These are phyloP conservation scores for Triticum timopheevii DNA, from an alignment of 176 grass and related monocot genomes.

Conservation along the genomic window DNA sequence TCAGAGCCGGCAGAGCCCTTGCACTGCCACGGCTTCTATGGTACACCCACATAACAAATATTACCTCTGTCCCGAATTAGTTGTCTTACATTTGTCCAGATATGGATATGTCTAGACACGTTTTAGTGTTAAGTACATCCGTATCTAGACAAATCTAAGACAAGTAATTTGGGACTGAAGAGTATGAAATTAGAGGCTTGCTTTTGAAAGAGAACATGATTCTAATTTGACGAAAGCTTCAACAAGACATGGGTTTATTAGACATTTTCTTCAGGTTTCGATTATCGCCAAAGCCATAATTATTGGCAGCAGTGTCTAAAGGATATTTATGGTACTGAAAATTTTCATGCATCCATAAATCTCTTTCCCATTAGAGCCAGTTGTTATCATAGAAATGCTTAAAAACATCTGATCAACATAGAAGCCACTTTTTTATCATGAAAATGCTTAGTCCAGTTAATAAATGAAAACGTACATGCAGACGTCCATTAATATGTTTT, in stretches of 20 bases:
- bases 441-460: not conserved
- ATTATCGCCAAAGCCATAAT: not conserved
- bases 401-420: not conserved
- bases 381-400: too few species aligned
- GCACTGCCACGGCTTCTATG: not conserved
- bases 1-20: not conserved
- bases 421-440: not conserved
- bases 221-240: not conserved
- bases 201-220: conserved; percentile 14
- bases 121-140: too few species aligned
- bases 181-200: not conserved
- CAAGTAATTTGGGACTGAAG: too few species aligned
- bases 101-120: too few species aligned
- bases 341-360: not conserved
- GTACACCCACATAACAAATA: not conserved
- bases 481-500: conserved; percentile 12
- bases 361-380: not conserved
- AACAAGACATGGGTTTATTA: not conserved
- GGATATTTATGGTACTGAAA: not conserved
- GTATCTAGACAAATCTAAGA: too few species aligned
- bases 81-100: too few species aligned
- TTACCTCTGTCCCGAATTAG: too few species aligned
- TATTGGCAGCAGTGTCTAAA: not conserved
- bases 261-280: not conserved
- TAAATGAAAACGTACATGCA: not conserved